These are phyloP conservation scores for Colletotrichum siamense DNA, from an alignment of 2,329 filamentous ascomycete species.

Conservation along the genomic window DNA sequence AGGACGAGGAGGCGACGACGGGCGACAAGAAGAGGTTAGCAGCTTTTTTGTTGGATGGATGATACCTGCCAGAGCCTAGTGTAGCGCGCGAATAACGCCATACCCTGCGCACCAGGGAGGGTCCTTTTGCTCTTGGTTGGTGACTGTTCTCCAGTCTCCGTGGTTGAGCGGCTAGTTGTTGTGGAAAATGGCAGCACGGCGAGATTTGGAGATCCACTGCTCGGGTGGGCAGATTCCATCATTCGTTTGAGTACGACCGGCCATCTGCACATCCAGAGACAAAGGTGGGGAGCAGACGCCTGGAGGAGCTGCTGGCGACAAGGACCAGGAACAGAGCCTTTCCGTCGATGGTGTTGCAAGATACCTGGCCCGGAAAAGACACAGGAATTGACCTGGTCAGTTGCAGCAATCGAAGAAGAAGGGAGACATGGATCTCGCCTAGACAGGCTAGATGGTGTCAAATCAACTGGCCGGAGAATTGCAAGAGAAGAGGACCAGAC, in stretches of 20 bases:
- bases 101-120: constrained; percentile 16
- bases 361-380: not conserved
- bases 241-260: constrained; percentile 21
- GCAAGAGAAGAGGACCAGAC: not conserved
- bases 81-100: constrained; percentile 24
- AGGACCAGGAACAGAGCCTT: constrained; percentile 16
- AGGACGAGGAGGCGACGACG: constrained; percentile 6
- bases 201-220: constrained; percentile 21
- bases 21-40: constrained; percentile 10
- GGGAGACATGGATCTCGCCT: not conserved
- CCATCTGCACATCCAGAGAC: constrained; percentile 19
- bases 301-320: constrained; percentile 17
- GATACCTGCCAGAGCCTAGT: constrained; percentile 5
- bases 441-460: not conserved
- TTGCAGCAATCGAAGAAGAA: not conserved
- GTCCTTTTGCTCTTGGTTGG: constrained; percentile 20
- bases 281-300: constrained; percentile 16
- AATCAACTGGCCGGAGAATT: not conserved
- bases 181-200: constrained; percentile 22
- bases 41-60: not conserved
- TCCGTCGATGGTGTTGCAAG: not conserved
- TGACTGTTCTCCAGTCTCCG: constrained; percentile 14
- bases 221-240: constrained; percentile 21
- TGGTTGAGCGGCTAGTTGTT: constrained; percentile 21
- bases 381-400: constrained; percentile 2